Conservation (phyloP, 306 rosid species). For the Pterocarpus macrocarpus region DNA sequence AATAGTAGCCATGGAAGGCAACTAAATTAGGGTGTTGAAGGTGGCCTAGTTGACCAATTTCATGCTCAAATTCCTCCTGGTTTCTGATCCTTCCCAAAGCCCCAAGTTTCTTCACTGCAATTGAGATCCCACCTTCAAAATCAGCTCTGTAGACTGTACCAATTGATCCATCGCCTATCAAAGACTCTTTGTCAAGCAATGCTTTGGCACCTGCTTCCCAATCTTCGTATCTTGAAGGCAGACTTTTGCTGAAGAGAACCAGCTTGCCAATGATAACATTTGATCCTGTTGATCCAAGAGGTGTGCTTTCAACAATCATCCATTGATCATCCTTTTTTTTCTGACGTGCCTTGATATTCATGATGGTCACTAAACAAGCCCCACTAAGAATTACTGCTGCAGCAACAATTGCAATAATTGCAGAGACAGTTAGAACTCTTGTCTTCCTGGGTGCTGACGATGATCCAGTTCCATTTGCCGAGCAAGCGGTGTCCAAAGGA, state of each 20-base stretch:
- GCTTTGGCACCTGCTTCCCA: constrained; percentile 97
- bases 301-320: constrained; percentile 84
- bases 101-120: constrained; percentile 78
- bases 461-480: constrained; percentile 51
- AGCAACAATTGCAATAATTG: constrained; percentile 90
- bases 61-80: constrained; percentile 79
- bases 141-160: constrained; percentile 69
- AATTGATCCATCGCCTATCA: constrained; percentile 72
- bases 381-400: constrained; percentile 88
- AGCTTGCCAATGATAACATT: constrained; percentile 86
- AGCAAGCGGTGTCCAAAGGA: constrained; percentile 79
- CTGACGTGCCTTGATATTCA: constrained; percentile 73
- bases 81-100: constrained; percentile 72
- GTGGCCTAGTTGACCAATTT: constrained; percentile 66
- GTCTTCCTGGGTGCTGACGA: constrained; percentile 58
- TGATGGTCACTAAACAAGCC: constrained; percentile 81
- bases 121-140: constrained; percentile 68
- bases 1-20: constrained; percentile 76
- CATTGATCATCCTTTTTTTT: constrained; percentile 63
- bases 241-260: constrained; percentile 94
- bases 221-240: constrained; percentile 96
- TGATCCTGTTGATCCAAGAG: constrained; percentile 81
- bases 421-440: constrained; percentile 74
- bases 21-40: constrained; percentile 69
- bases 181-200: constrained; percentile 73